Evolutionary conservation across 192 early-diverging fungal genomes (phyloP), one percentile per base, ranked within the genome.

Genomic region (Coemansia sp.): DNA sequence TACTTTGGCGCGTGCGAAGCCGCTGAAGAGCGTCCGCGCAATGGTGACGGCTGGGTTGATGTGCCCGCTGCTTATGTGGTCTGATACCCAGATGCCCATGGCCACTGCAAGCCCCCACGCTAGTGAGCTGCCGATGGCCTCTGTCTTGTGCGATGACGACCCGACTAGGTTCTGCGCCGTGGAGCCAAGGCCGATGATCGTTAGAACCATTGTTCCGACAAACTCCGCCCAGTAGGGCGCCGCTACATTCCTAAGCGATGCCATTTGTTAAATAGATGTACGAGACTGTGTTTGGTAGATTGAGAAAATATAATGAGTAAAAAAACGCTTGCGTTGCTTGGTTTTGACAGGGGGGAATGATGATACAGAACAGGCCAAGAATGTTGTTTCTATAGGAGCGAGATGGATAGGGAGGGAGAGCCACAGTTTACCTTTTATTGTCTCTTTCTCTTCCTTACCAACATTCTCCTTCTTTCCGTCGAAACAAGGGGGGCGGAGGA

Each of bases 11-110:
- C 57, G 53, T 0, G 79, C 58, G 53, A 86, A 79, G 14, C 72
- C 68, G 61, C 72, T 81, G 75, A 80, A 83, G 11, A 78, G 45
- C 4, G 66, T 57, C 26, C 78, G 68, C 12, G 74, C 63, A 1
- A 87, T 14, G 18, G 86, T 81, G 5, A 85, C 71, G 0, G 84
- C 78, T 2, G 84, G 84, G 64, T 83, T 85, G 38, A 86, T 69
- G 63, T 83, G 79, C 36, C 77, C 85, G 44, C 83, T 78, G 60
- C 74, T 74, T 39, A 73, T 67, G 38, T 76, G 73, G 35, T 64
- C 71, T 5, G 75, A 64, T 0, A 49, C 64, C 69, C 73, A 77
- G 56, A 78, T 72, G 8, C 73, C 81, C 34, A 75, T 34, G 1
- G 73, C 71, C 18, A 76, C 63, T 4, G 56, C 76, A 4, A 75